Evolutionary conservation across 768 basidiomycete species (phyloP).

Genomic region (Mycena leptocephala): DNA sequence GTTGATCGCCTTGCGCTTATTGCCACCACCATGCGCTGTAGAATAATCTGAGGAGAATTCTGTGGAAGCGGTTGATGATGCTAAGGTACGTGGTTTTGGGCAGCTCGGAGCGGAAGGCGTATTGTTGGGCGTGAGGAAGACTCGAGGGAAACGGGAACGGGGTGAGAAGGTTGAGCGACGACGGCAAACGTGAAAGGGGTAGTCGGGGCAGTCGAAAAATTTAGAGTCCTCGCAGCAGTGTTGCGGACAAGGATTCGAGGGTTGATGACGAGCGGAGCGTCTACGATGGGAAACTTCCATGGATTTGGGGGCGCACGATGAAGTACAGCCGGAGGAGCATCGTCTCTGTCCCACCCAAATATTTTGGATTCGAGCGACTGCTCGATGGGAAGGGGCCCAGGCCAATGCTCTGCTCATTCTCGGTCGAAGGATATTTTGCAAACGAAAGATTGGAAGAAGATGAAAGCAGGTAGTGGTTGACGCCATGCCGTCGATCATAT

Average conservation of each 20-base stretch:
- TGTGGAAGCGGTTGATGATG: background rate
- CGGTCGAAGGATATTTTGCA: background rate
- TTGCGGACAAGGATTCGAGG: background rate
- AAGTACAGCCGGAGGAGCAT: background rate
- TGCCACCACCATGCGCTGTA: background rate
- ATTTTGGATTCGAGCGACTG: background rate
- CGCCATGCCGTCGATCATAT: slow-evolving; percentile 8
- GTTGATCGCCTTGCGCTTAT: background rate
- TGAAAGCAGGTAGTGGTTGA: background rate
- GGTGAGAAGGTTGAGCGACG: background rate
- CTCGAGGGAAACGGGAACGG: background rate
- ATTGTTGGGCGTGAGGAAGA: background rate
- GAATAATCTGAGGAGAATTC: background rate
- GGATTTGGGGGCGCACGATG: background rate
- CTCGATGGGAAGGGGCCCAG: background rate
- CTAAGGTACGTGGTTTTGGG: background rate
- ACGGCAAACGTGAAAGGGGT: no score
- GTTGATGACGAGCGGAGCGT: background rate
- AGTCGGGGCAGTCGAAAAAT: background rate
- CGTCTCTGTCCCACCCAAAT: slow-evolving; percentile 7
- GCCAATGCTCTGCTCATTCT: background rate
- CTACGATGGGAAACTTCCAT: slow-evolving; percentile 4
- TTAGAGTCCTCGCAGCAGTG: background rate
- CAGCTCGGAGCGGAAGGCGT: background rate
- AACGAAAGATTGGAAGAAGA: background rate